phyloP scores from a whole-genome alignment of 306 rosid genomes.

The Crotalaria pallida region DNA sequence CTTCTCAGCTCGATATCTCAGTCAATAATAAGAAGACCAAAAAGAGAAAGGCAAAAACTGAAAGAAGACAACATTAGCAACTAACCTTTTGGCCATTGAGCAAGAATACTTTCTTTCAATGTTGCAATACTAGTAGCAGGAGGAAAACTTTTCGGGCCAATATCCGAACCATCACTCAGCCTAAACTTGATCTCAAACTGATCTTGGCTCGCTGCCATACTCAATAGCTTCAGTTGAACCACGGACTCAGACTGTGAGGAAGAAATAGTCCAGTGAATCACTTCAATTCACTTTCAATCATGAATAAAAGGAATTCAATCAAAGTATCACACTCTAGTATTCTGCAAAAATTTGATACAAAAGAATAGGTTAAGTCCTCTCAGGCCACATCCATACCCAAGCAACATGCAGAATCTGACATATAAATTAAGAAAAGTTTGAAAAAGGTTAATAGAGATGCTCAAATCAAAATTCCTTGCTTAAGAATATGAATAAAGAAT shows the following conservation, averaged over 20 bases:
- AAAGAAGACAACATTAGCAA: conserved; percentile 26
- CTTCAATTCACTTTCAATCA: conserved; percentile 22
- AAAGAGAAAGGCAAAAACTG: background rate
- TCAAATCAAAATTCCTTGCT: background rate
- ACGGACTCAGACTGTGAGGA: background rate
- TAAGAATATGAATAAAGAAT: background rate
- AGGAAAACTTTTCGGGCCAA: conserved; percentile 76
- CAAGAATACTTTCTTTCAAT: conserved; percentile 74
- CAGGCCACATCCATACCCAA: conserved; percentile 5
- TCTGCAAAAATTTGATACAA: conserved; percentile 22
- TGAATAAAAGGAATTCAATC: conserved; percentile 1
- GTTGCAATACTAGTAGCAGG: conserved; percentile 68
- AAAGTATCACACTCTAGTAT: background rate
- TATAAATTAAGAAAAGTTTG: background rate
- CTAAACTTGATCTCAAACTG: conserved; percentile 81
- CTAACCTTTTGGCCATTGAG: conserved; percentile 97
- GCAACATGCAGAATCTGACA: conserved; percentile 1
- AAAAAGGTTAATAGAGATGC: background rate
- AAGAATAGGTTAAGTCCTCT: background rate
- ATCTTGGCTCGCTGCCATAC: conserved; percentile 72
- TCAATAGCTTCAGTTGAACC: conserved; percentile 15
- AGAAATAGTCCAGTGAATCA: background rate
- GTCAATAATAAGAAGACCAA: background rate
- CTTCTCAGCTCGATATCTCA: background rate
- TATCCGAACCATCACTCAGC: conserved; percentile 82